Base-by-base conservation (phyloP, 768 basidiomycete species). In the Cystobasidium onofrii region DNA sequence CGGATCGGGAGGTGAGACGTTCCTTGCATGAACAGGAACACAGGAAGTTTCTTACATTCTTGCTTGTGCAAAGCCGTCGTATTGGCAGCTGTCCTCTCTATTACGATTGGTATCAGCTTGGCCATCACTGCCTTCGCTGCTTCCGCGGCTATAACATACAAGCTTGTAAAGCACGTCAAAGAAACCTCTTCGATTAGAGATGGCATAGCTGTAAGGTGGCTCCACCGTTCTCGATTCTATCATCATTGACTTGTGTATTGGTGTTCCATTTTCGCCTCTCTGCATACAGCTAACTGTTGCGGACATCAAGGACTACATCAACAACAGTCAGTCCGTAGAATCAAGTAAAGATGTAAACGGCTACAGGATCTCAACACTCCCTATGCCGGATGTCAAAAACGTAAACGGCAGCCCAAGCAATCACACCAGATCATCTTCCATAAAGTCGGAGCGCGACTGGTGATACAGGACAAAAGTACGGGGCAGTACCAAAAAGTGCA, bases 1-100 rank as follows among this genome's bases (percentile, higher is more conserved):
- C 54, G 69, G 69, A 36, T 20, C 25, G 9, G 69, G 54, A 60
- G 52, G 69, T 71, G n/a, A n/a, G n/a, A 44, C 17, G 69, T 27
- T 18, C 7, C 13, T 12, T 10, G 41, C 63, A 64, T 10, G 63
- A 10, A 64, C 10, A 39, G 34, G 41, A 34, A 31, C 6, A 31
- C 3, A 29, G 4, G 52, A 6, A 29, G 27, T n/a, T n/a, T n/a
- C n/a, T n/a, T n/a, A n/a, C n/a, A 17, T 6, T 29, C 29, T 17
- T 4, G 12, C 31, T 60, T 17, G 63, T 17, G 20, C 23, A 3
- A 9, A 50, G 66, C 66, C 44, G 15, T 69, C n/a, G 44, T 69
- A 13, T 29, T 50, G 29, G 27, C 43, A 23, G 46, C 23, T 34
- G 66, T 69, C 3, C n/a, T 69, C 3, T 39, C 63, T 13, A 15